Evolutionary conservation across 2,329 filamentous ascomycete species (phyloP), one percentile per base, ranked within the genome.

Genomic region (Cladosporium sp.): DNA sequence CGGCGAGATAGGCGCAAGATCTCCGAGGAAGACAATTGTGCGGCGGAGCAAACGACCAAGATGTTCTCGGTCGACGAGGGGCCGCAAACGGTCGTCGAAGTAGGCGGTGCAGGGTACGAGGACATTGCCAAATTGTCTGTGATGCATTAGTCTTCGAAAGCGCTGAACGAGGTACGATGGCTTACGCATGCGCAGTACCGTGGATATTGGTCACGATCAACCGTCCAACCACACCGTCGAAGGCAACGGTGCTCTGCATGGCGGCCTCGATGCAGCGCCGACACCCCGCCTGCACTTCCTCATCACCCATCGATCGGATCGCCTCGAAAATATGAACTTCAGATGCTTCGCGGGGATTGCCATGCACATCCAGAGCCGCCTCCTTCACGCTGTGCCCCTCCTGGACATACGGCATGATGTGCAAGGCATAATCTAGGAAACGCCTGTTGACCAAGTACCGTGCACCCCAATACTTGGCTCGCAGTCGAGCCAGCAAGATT

Each of bases 71-170:
- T 48, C 45, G 17, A 95, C 77, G 24, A 82, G 79, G 4, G 39
- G 24, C 22, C 48, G 48, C 34, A 51, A 32, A 8, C 30, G 38
- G 9, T 77, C 70, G 4, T 75, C 78, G 55, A 78, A 80, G 68
- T 83, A 91, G 3, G 86, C 87, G 1, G 92, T 90, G 20, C 88
- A 83, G 2, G 97, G 80, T 13, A 95, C 89, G 43, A 97, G 76
- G 63, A 96, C 82, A 65, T 97, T 97, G n/a, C n/a, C 92, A 75
- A 95, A 99, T 89, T 99, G 93, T 5, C n/a, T n/a, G n/a, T 91
- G 95, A 44, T 34, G 34, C 12, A 18, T 50, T 32, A 11, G 3
- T 8, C 3, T 32, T 11, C 4, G 5, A 45, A 11, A 83, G n/a
- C n/a, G n/a, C n/a, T n/a, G n/a, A n/a, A n/a, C n/a, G n/a, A n/a